phyloP scores from a whole-genome alignment of 352 stramenopile species.

The Phytophthora megakarya region DNA sequence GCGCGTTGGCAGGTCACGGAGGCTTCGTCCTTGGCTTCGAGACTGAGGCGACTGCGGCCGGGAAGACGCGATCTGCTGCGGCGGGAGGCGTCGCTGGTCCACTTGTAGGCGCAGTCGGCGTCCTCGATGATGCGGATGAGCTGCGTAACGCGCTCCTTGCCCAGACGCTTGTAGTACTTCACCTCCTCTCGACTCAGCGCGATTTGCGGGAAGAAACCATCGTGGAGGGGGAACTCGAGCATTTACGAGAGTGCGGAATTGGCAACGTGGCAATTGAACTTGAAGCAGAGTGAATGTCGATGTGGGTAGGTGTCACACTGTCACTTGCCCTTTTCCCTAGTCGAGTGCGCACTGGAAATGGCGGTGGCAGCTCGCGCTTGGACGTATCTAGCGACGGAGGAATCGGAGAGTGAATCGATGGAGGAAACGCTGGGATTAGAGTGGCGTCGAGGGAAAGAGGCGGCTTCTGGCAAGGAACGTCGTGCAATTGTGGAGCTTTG shows the following conservation, averaged over 20 bases:
- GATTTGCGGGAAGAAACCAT: constrained; percentile 86
- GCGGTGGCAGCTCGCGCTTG: background rate
- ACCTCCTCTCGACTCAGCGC: constrained; percentile 71
- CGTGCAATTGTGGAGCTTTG: constrained; percentile 33
- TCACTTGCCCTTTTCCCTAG: constrained; percentile 14
- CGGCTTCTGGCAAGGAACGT: constrained; percentile 30
- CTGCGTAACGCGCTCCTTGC: constrained; percentile 74
- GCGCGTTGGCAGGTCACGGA: constrained; percentile 50
- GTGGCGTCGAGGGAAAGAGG: constrained; percentile 12
- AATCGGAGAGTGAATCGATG: constrained; percentile 29
- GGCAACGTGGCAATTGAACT: no score
- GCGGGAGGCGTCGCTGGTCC: constrained; percentile 36
- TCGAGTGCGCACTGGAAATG: background rate
- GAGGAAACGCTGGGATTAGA: constrained; percentile 21
- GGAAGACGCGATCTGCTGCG: constrained; percentile 14
- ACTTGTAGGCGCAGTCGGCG: constrained; percentile 80
- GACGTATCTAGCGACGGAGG: constrained; percentile 16
- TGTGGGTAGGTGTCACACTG: constrained; percentile 8
- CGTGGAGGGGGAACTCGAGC: constrained; percentile 75
- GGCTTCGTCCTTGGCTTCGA: constrained; percentile 18
- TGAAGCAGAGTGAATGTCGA: constrained; percentile 11
- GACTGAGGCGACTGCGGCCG: constrained; percentile 10
- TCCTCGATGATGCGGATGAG: constrained; percentile 82
- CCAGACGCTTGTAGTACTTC: constrained; percentile 74
- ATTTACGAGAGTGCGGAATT: constrained; percentile 18